phyloP scores from a whole-genome alignment of 495 filamentous ascomycete species.

The Podospora australis region DNA sequence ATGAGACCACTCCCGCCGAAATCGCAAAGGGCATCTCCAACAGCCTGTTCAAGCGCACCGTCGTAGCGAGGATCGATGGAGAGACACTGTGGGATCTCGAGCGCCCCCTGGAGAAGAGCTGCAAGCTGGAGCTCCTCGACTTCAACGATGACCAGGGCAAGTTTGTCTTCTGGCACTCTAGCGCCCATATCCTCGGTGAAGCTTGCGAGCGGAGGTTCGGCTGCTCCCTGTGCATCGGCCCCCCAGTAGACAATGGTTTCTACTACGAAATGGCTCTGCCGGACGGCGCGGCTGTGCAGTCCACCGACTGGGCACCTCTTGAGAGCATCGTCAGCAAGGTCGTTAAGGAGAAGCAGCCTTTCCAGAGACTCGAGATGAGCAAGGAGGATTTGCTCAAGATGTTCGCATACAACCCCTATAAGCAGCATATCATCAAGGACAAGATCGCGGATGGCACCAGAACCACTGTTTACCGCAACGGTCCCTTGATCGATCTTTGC shows the following conservation, averaged over 20 bases:
- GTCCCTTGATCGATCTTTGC: slow-evolving; percentile 45
- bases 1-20: slow-evolving; percentile 63
- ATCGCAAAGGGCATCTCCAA: slow-evolving; percentile 65
- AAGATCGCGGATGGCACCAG: slow-evolving; percentile 80
- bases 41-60: slow-evolving; percentile 63
- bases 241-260: slow-evolving; percentile 81
- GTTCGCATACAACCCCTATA: slow-evolving; percentile 81
- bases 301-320: slow-evolving; percentile 71
- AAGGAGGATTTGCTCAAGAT: slow-evolving; percentile 91
- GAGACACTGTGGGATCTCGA: slow-evolving; percentile 82
- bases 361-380: slow-evolving; percentile 80
- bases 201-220: slow-evolving; percentile 83
- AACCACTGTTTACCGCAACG: slow-evolving; percentile 86
- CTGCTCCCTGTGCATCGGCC: slow-evolving; percentile 87
- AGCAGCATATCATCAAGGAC: slow-evolving; percentile 91
- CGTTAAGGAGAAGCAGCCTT: slow-evolving; percentile 94
- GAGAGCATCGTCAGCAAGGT: slow-evolving; percentile 67
- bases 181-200: slow-evolving; percentile 90
- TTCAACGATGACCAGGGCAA: slow-evolving; percentile 81
- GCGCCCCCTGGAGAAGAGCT: slow-evolving; percentile 75
- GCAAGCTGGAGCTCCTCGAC: slow-evolving; percentile 69
- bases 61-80: slow-evolving; percentile 75
- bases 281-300: slow-evolving; percentile 62
- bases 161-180: slow-evolving; percentile 65
- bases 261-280: slow-evolving; percentile 96